These are phyloP conservation scores for Naganishia albida DNA, from an alignment of 1,284 basidiomycete genomes.

Conservation along the genomic window DNA sequence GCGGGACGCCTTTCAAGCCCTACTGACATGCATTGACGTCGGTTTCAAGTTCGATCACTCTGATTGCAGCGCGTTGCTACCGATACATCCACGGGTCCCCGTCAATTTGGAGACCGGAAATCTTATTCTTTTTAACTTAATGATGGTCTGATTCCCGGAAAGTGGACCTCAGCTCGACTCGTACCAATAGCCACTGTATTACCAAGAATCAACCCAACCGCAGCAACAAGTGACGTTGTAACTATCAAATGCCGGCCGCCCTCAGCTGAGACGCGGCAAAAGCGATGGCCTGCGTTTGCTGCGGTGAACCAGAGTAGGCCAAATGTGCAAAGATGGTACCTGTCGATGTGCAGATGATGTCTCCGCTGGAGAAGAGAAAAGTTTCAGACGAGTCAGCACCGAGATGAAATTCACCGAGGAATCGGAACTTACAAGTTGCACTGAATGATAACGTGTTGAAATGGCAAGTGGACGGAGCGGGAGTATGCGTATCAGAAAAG, in stretches of 20 bases:
- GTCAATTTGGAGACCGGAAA: too few species aligned
- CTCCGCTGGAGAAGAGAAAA: not conserved
- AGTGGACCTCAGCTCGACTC: too few species aligned
- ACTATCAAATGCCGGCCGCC: slow-evolving; percentile 17
- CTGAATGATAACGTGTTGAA: not conserved
- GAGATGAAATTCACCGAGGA: not conserved
- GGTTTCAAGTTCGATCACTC: too few species aligned
- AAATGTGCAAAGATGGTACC: slow-evolving; percentile 23
- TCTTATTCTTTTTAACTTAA: too few species aligned
- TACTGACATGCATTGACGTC: too few species aligned
- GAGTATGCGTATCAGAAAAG: not conserved
- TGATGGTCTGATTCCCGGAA: too few species aligned
- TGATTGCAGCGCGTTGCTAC: too few species aligned
- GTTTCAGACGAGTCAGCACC: not conserved
- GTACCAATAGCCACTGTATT: too few species aligned
- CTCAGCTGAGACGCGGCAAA: slow-evolving; percentile 18
- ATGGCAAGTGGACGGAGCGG: not conserved
- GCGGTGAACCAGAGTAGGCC: slow-evolving; percentile 20
- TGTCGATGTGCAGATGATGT: slow-evolving; percentile 25
- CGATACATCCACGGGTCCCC: too few species aligned
- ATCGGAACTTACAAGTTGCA: slow-evolving; percentile 9
- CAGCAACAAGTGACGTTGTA: too few species aligned
- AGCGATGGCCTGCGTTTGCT: slow-evolving; percentile 14
- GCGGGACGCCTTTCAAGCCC: too few species aligned
- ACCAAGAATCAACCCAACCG: too few species aligned